Evolutionary conservation across 1,284 basidiomycete species (phyloP).

Genomic region (Ganoderma boninense): DNA sequence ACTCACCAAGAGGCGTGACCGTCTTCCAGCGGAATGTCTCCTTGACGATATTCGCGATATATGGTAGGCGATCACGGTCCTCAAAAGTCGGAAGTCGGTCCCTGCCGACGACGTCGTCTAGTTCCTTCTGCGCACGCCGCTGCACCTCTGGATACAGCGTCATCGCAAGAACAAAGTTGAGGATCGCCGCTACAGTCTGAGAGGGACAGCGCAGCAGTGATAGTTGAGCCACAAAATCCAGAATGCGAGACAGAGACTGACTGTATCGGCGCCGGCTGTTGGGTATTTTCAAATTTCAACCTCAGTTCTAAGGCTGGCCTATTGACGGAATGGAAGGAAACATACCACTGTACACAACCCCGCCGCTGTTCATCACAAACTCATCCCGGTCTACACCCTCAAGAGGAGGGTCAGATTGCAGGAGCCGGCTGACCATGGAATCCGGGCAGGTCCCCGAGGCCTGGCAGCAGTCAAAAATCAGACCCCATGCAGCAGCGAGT

Average conservation of each 20-base stretch:
- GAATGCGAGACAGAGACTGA: too few species aligned
- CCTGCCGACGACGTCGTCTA: conserved; percentile 49
- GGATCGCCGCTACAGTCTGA: conserved; percentile 52
- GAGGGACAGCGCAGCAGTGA: too few species aligned
- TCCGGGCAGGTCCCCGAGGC: conserved; percentile 3
- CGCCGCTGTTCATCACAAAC: conserved; percentile 21
- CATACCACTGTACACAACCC: conserved; percentile 26
- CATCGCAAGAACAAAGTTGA: conserved; percentile 51
- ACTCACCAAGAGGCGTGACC: conserved; percentile 38
- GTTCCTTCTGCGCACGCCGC: conserved; percentile 49
- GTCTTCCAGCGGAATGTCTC: conserved; percentile 50
- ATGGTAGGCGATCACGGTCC: conserved; percentile 50
- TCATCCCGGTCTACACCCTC: conserved; percentile 4
- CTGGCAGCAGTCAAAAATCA: too few species aligned
- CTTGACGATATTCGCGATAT: conserved; percentile 48
- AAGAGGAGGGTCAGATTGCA: neutral
- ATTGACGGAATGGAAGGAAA: too few species aligned
- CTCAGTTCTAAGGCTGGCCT: too few species aligned
- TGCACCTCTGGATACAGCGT: conserved; percentile 50
- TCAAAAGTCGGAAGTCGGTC: conserved; percentile 50
- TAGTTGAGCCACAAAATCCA: too few species aligned
- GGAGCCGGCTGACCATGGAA: conserved; percentile 16
- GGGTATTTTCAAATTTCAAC: too few species aligned
- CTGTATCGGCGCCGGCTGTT: conserved; percentile 24
- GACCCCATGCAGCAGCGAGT: too few species aligned